These are phyloP conservation scores for Ascomycota sp. DNA, from an alignment of 2,329 filamentous ascomycete genomes.

Conservation along the genomic window DNA sequence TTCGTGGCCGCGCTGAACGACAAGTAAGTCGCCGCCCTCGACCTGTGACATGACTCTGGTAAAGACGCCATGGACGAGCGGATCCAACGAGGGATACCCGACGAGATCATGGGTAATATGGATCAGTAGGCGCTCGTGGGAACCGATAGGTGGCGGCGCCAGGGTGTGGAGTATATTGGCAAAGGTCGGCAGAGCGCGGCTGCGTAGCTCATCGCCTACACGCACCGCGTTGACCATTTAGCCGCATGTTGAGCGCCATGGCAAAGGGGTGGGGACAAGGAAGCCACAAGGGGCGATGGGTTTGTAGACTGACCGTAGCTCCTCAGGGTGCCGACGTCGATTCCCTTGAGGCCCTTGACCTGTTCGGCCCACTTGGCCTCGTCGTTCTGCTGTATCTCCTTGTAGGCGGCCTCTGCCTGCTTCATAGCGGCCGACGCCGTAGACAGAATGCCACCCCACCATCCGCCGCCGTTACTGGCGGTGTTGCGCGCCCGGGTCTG, in stretches of 20 bases:
- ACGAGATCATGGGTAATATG: conserved; percentile 93
- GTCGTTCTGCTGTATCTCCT: conserved; percentile 88
- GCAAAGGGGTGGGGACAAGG: no score
- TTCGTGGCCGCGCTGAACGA: conserved; percentile 84
- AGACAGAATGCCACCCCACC: conserved; percentile 75
- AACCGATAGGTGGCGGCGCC: conserved; percentile 86
- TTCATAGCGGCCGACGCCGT: conserved; percentile 75
- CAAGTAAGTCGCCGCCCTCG: conserved; percentile 84
- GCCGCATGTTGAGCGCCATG: no score
- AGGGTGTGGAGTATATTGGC: conserved; percentile 88
- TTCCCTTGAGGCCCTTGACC: conserved; percentile 41
- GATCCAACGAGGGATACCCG: conserved; percentile 85
- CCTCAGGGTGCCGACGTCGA: conserved; percentile 58
- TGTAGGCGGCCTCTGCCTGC: conserved; percentile 80
- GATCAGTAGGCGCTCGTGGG: conserved; percentile 89
- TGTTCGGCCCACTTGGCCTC: conserved; percentile 95
- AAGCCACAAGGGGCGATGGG: not conserved
- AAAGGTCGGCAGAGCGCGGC: conserved; percentile 81
- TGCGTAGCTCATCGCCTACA: conserved; percentile 66
- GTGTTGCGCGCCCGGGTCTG: conserved; percentile 8
- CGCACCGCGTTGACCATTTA: not conserved
- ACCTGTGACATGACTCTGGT: conserved; percentile 97
- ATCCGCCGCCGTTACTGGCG: conserved; percentile 61
- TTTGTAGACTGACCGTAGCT: conserved; percentile 12
- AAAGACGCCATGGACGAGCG: conserved; percentile 80